phyloP scores from a whole-genome alignment of 75 land plant species.

The Sequoiadendron giganteum region DNA sequence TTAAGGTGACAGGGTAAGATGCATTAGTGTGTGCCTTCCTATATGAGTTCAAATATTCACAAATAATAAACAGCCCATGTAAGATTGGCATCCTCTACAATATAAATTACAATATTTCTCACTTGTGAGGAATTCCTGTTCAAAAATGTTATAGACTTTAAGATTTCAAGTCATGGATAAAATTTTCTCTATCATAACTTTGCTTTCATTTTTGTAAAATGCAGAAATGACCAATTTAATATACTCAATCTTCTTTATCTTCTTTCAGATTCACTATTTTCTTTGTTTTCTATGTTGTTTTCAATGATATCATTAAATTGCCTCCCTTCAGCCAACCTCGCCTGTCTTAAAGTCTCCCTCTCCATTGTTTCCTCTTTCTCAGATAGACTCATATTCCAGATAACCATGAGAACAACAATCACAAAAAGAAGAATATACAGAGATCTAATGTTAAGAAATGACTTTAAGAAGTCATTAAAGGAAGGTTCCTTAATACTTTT shows the following conservation, averaged over 20 bases:
- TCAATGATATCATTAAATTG: background rate
- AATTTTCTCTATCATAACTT: background rate
- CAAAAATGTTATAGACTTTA: background rate
- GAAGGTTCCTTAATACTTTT: slow-evolving; percentile 34
- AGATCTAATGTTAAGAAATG: slow-evolving; percentile 31
- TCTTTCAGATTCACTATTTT: background rate
- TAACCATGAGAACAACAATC: slow-evolving; percentile 34
- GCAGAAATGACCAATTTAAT: background rate
- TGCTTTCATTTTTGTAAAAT: background rate
- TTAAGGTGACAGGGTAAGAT: background rate
- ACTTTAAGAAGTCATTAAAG: too few species aligned
- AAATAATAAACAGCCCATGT: background rate
- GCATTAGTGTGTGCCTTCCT: background rate
- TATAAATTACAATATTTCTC: background rate
- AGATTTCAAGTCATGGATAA: background rate
- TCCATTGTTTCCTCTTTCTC: too few species aligned
- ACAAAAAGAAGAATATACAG: slow-evolving; percentile 45
- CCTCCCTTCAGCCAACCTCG: background rate
- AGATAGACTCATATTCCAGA: background rate
- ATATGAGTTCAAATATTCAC: background rate
- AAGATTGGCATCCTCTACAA: background rate
- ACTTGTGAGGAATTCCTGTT: background rate
- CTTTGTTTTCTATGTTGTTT: background rate
- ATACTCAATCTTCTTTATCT: background rate
- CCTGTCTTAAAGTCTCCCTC: too few species aligned